Conservation (phyloP, 129 eudicot genomes). For the Silybum marianum region DNA sequence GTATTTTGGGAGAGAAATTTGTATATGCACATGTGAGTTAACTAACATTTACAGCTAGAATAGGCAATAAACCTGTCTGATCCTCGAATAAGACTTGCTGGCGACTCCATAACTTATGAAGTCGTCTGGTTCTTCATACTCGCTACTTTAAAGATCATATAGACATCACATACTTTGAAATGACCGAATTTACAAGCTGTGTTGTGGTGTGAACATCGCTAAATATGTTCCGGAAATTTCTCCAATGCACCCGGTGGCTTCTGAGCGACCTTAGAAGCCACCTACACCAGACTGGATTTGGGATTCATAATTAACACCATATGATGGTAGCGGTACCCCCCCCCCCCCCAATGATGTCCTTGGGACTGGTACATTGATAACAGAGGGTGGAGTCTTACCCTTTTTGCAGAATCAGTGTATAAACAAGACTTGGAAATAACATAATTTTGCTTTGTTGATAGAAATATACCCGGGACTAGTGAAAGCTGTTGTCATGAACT, state of each 20-base stretch:
- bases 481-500: not conserved
- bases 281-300: not conserved
- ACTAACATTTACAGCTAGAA: not conserved
- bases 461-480: not conserved
- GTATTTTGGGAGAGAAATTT: not conserved
- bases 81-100: not conserved
- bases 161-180: not conserved
- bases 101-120: not conserved
- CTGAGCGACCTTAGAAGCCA: not conserved
- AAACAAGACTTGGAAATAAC: not conserved
- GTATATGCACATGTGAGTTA: not conserved
- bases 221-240: not conserved
- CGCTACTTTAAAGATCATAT: not conserved
- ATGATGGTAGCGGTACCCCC: too few species aligned
- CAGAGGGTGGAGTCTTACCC: not conserved
- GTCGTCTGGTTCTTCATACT: not conserved
- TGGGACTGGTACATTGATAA: too few species aligned
- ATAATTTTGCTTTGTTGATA: not conserved
- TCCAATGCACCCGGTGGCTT: not conserved
- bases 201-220: not conserved
- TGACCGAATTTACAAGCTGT: not conserved
- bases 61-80: not conserved
- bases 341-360: too few species aligned
- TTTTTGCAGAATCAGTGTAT: not conserved
- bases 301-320: too few species aligned